phyloP scores from a whole-genome alignment of 495 filamentous ascomycete genomes.

The Ramalina peruviana region DNA sequence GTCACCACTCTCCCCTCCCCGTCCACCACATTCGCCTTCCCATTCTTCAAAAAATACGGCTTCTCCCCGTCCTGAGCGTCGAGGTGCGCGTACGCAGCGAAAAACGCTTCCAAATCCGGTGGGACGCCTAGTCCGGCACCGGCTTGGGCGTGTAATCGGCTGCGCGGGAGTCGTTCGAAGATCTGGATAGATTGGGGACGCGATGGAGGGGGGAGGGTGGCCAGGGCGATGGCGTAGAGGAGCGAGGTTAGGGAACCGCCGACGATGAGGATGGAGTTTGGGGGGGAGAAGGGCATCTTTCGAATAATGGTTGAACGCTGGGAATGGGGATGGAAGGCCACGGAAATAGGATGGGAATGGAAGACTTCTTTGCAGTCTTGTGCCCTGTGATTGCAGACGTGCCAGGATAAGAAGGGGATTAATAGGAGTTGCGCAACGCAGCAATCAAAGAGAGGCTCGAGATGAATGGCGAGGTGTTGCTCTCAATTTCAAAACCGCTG shows the following conservation, averaged over 20 bases:
- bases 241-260: conserved; percentile 36
- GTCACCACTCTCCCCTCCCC: conserved; percentile 28
- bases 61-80: conserved; percentile 15
- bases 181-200: conserved; percentile 31
- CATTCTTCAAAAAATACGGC: conserved; percentile 22
- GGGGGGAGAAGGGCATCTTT: too few species aligned
- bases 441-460: too few species aligned
- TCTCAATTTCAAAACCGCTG: too few species aligned
- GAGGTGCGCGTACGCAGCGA: conserved; percentile 15
- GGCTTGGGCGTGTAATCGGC: conserved; percentile 34
- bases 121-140: conserved; percentile 42
- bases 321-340: too few species aligned
- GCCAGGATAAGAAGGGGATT: too few species aligned
- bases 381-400: too few species aligned
- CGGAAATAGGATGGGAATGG: too few species aligned
- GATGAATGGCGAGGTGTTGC: too few species aligned
- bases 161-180: conserved; percentile 33
- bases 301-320: too few species aligned
- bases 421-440: too few species aligned
- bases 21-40: conserved; percentile 30
- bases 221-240: conserved; percentile 33
- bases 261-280: conserved; percentile 10
- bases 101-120: conserved; percentile 21
- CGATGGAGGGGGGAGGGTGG: conserved; percentile 21
- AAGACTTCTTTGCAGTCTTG: too few species aligned